These are phyloP conservation scores for Flaveria ramosissima DNA, from an alignment of 129 eudicot species.

Conservation along the genomic window DNA sequence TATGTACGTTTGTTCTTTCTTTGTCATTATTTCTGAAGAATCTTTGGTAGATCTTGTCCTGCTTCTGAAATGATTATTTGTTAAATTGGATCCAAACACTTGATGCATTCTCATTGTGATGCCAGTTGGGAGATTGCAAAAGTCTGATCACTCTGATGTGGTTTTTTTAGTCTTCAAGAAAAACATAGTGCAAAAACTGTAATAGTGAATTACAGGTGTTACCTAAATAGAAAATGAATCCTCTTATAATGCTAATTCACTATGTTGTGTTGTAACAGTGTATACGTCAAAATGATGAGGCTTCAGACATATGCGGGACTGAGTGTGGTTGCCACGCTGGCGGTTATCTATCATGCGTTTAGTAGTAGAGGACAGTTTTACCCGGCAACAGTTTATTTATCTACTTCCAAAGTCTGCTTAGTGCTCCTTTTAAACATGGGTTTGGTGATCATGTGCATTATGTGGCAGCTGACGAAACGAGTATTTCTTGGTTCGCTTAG, in stretches of 20 bases:
- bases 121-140: not conserved
- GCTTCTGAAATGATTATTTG: not conserved
- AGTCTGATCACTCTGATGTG: not conserved
- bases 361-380: conserved; percentile 87
- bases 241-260: conserved; percentile 30
- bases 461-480: conserved; percentile 85
- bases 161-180: not conserved
- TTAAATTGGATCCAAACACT: not conserved
- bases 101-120: not conserved
- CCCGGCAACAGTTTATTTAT: conserved; percentile 89
- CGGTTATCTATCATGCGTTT: conserved; percentile 88
- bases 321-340: conserved; percentile 73
- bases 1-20: not conserved
- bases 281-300: conserved; percentile 61
- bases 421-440: conserved; percentile 97
- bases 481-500: conserved; percentile 89
- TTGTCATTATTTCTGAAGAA: not conserved
- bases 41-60: too few relatives aligned
- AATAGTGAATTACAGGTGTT: too few relatives aligned
- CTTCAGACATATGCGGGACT: conserved; percentile 80
- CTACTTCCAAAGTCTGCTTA: conserved; percentile 91
- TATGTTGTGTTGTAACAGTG: conserved; percentile 43
- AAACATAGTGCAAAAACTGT: not conserved
- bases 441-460: conserved; percentile 81
- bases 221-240: not conserved